Percentiles rank a stretch among this genome's conserved stretches.
Evolutionary conservation across 2,329 filamentous ascomycete genomes (phyloP).

Genomic region (Colletotrichum costaricense): DNA sequence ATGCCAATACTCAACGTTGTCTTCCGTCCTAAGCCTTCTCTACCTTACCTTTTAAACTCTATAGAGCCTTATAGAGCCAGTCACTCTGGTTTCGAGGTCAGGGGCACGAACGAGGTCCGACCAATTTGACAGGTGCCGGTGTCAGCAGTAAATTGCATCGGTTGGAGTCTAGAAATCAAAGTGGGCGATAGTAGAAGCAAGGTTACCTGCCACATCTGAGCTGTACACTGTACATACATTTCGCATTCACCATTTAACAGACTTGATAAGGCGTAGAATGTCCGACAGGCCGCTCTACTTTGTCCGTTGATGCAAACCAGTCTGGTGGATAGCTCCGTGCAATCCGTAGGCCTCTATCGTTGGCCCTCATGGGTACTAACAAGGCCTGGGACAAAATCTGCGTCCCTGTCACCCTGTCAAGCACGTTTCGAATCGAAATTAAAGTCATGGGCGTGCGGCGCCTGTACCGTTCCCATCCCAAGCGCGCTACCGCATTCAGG

Average conservation of each 20-base stretch:
- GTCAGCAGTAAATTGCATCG: neutral
- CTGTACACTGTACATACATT: too few species aligned
- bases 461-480: neutral
- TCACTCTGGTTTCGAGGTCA: neutral
- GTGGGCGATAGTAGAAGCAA: neutral
- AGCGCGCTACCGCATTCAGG: neutral
- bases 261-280: neutral
- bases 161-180: neutral
- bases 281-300: conserved; percentile 7
- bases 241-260: neutral
- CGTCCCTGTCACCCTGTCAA: neutral
- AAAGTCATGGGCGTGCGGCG: neutral
- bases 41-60: too few species aligned
- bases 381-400: neutral
- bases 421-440: conserved; percentile 26
- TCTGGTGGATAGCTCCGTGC: neutral
- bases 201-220: too few species aligned
- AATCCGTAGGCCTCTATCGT: too few species aligned
- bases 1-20: too few species aligned
- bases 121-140: neutral
- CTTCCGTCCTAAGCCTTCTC: too few species aligned
- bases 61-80: too few species aligned
- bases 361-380: neutral
- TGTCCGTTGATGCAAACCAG: conserved; percentile 15
- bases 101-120: neutral